Evolutionary conservation across 768 basidiomycete species (phyloP).

Genomic region (Termitomyces sp.): DNA sequence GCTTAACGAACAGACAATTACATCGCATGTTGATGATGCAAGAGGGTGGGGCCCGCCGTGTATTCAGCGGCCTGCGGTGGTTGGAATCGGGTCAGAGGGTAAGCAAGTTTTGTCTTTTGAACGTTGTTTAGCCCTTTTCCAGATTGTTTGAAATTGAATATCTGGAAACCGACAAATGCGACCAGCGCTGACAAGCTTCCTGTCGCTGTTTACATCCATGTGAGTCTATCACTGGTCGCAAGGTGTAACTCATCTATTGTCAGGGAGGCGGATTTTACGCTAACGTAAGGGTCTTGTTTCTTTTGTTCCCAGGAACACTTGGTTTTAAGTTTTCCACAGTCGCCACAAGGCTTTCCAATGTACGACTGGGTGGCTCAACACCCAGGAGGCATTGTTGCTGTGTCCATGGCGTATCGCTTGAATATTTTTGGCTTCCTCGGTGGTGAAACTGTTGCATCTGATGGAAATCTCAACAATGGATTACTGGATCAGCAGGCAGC

Average conservation of each 20-base stretch:
- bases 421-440: constrained; percentile 24
- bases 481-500: constrained; percentile 36
- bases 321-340: constrained; percentile 15
- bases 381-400: constrained; percentile 24
- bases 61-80: constrained; percentile 39
- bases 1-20: constrained; percentile 24
- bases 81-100: constrained; percentile 42
- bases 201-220: constrained; percentile 38
- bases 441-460: constrained; percentile 22
- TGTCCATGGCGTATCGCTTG: constrained; percentile 27
- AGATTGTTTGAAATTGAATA: constrained; percentile 37
- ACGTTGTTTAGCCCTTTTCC: background rate
- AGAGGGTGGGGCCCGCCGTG: constrained; percentile 39
- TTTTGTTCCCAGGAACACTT: background rate
- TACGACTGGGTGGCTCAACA: constrained; percentile 42
- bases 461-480: constrained; percentile 34
- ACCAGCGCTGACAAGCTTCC: constrained; percentile 29
- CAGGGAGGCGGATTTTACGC: constrained; percentile 1
- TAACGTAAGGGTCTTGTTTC: background rate
- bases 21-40: constrained; percentile 30
- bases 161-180: constrained; percentile 36
- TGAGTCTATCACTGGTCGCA: constrained; percentile 10
- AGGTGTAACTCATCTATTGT: background rate
- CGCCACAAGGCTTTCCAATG: constrained; percentile 41
- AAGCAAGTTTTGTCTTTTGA: background rate